Evolutionary conservation across 192 early-diverging fungal genomes (phyloP), one percentile per base, ranked within the genome.

Genomic region (Spinellus fusiger): DNA sequence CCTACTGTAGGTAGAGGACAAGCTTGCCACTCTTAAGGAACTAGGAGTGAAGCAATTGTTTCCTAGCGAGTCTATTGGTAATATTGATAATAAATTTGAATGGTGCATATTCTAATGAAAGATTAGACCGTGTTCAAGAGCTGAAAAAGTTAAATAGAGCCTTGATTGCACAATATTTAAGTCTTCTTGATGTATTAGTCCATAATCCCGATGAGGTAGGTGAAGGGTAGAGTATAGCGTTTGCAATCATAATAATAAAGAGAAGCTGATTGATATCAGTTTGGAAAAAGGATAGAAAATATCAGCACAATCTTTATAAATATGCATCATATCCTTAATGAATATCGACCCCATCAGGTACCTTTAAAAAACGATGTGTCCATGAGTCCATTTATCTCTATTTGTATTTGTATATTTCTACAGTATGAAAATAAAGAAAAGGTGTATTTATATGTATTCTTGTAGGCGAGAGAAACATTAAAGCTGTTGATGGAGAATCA

Each of bases 241-340:
- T 60, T n/a, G 44, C 0, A 40, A 53, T 28, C 1, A 47, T 20
- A 27, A 1, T 5, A 22, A 10, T 29, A 27, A 22, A 16, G 23
- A 25, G 15, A 46, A 3, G 12, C 31, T 57, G 48, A n/a, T 25
- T 5, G 18, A 3, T 71, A 62, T 16, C 77, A 83, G 80, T 84
- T 73, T 62, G 68, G 66, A n/a, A 62, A 69, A 3, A 78, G 80
- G n/a, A 78, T 83, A 2, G 83, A 88, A 32, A 78, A 86, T 40
- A 77, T 93, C 51, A 78, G 85, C 56, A 73, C 79, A 12, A 81
- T 89, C 23, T 77, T 93, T 29, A 79, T 88, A 58, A 90, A 93
- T 58, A 86, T 87, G 71, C 88, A 93, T 71, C 89, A 90, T 64
- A 76, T 93, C 31, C 71, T 93, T n/a, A 90, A 93, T 71, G 86